Base-by-base conservation (phyloP, 768 basidiomycete species). In the Tylopilus subfusipes region DNA sequence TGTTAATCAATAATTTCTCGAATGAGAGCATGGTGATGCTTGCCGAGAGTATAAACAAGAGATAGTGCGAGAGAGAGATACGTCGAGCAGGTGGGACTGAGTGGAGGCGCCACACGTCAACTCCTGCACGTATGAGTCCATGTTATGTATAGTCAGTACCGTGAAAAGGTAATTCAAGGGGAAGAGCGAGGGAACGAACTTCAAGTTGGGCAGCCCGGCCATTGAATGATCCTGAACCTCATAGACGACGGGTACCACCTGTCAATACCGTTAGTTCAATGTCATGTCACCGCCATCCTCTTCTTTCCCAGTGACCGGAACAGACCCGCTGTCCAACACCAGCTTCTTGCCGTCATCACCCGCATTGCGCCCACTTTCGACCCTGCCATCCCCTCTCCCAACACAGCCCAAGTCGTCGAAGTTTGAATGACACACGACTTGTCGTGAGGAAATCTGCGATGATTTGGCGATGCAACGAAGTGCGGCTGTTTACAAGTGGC, bases 371-470 rank as follows among this genome's bases (percentile, higher is more conserved):
- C 43, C 44, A 5, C 43, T 9, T 9, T 47, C 31, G 24, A 34
- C 25, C 12, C 36, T 30, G 8, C 43, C 27, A 12, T 25, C 33
- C 38, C 10, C 13, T 52, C 48, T 48, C 56, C 67, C 34, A 62
- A 54, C 21, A 58, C 42, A n/a, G 56, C 2, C 61, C 58, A 11
- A 53, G 38, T 22, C 70, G 70, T 13, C 70, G 62, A 22, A 78
- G 53, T 29, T 43, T 72, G 76, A 62, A 79, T 84, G 10, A 83
- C 72, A 30, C 74, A 75, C 22, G 57, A 5, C 80, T 76, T 59
- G 85, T 87, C 33, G 59, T 54, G 1, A 86, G 59, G 53, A 85
- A 82, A 57, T 82, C 77, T 22, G 78, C 70, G 3, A 85, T 56
- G 24, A 66, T 65, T 10, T 62, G 63, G 7, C 71, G 65, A 46